These are phyloP conservation scores for Scleroderma bovista DNA, from an alignment of 768 basidiomycete genomes.

Conservation along the genomic window DNA sequence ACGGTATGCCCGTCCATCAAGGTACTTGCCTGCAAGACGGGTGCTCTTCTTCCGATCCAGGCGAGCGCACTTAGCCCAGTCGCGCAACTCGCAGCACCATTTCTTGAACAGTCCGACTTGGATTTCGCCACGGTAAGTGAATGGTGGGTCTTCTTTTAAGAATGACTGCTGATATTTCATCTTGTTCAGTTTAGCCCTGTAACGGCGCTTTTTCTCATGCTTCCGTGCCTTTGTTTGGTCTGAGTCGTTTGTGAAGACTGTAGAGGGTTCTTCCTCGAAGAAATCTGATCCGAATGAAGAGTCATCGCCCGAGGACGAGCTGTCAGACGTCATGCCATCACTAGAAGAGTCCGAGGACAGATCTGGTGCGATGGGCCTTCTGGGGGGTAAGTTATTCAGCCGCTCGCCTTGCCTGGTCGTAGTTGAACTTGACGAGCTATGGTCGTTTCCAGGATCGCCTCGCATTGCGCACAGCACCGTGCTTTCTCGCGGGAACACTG, in stretches of 20 bases:
- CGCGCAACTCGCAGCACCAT: slow-evolving; percentile 2
- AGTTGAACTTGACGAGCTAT: background rate
- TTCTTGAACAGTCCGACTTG: slow-evolving; percentile 2
- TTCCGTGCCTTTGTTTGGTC: slow-evolving; percentile 1
- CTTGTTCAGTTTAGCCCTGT: slow-evolving; percentile 1
- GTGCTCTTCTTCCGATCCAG: slow-evolving; percentile 5
- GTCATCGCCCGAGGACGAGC: background rate
- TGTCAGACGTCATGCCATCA: background rate
- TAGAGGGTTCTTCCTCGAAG: background rate
- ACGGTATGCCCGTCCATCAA: background rate
- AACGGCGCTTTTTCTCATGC: background rate
- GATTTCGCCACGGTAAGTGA: slow-evolving; percentile 7
- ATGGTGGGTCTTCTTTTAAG: slow-evolving; percentile 7
- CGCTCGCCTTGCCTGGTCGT: background rate
- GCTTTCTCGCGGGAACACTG: background rate
- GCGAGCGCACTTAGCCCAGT: slow-evolving; percentile 3
- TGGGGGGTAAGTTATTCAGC: background rate
- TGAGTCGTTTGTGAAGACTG: background rate
- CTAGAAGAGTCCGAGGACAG: background rate
- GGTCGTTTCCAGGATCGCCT: background rate
- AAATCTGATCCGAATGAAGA: background rate
- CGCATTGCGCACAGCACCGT: background rate
- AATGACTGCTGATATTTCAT: slow-evolving; percentile 10
- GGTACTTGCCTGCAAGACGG: background rate
- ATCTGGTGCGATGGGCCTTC: background rate